These are phyloP conservation scores for Diplodia scrobiculata DNA, from an alignment of 2,329 filamentous ascomycete species.

Conservation along the genomic window DNA sequence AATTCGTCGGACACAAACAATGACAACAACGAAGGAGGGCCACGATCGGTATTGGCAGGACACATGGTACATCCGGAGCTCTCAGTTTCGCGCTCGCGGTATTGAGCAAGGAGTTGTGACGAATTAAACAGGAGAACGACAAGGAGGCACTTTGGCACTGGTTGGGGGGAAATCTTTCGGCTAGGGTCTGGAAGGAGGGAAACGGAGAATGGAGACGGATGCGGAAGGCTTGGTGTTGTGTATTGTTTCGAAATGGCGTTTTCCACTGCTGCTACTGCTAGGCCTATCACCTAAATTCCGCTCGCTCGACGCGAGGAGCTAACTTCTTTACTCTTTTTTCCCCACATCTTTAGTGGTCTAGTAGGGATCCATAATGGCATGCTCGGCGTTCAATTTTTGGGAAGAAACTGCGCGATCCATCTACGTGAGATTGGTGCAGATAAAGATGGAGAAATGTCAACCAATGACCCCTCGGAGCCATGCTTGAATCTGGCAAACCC, in stretches of 20 bases:
- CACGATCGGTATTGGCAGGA: conserved; percentile 25
- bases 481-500: neutral
- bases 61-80: conserved; percentile 19
- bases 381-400: conserved; percentile 19
- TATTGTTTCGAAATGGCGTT: conserved; percentile 26
- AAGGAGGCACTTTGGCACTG: conserved; percentile 21
- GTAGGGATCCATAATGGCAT: conserved; percentile 22
- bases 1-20: conserved; percentile 26
- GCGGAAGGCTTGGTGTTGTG: conserved; percentile 27
- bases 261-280: conserved; percentile 26
- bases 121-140: conserved; percentile 25
- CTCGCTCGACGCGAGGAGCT: conserved; percentile 25
- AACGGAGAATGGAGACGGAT: conserved; percentile 22
- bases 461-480: conserved; percentile 13
- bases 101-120: conserved; percentile 21
- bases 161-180: conserved; percentile 22
- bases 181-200: conserved; percentile 23
- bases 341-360: conserved; percentile 22
- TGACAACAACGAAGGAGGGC: conserved; percentile 23
- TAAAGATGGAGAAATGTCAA: neutral
- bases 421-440: neutral
- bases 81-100: conserved; percentile 16
- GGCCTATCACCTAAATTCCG: conserved; percentile 27
- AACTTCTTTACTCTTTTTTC: conserved; percentile 23
- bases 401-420: conserved; percentile 11